These are phyloP conservation scores for Chlamydomonas sphaeroides DNA, from an alignment of 139 green algal genomes.

Conservation along the genomic window DNA sequence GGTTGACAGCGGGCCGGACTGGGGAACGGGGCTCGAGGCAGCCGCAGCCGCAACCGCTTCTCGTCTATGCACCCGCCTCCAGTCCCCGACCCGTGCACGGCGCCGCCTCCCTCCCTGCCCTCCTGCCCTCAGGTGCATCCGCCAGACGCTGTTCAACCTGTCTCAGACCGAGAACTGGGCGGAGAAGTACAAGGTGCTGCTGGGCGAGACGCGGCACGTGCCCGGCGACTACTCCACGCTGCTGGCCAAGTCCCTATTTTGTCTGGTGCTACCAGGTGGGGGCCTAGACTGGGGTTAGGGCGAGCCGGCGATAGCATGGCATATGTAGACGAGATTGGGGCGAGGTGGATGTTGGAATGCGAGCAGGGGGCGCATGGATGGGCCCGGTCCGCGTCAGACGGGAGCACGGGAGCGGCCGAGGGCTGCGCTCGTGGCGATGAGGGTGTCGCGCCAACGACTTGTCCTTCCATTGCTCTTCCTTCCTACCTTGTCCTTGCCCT, in stretches of 20 bases:
- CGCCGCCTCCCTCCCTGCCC: neutral
- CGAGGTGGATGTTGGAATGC: neutral
- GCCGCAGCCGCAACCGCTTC: too few relatives aligned
- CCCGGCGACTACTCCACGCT: constrained; percentile 46
- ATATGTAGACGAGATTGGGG: neutral
- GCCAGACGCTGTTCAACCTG: constrained; percentile 53
- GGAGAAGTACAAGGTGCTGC: neutral
- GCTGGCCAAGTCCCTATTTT: constrained; percentile 57
- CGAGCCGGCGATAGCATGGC: neutral
- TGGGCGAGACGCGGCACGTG: neutral
- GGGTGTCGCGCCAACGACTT: too few relatives aligned
- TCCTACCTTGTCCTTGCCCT: too few relatives aligned
- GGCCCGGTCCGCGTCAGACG: too few relatives aligned
- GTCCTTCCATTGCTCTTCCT: too few relatives aligned
- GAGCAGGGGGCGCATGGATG: too few relatives aligned
- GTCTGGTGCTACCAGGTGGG: constrained; percentile 61
- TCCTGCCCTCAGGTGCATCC: constrained; percentile 45
- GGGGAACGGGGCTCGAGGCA: too few relatives aligned
- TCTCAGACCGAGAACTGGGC: too few relatives aligned
- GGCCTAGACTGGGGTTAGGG: neutral
- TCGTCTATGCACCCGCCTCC: neutral
- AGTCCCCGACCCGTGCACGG: too few relatives aligned
- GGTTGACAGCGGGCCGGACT: too few relatives aligned
- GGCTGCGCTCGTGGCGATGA: too few relatives aligned
- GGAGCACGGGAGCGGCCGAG: too few relatives aligned